These are phyloP conservation scores for Lentinula sp. DNA, from an alignment of 768 basidiomycete genomes.

Conservation along the genomic window DNA sequence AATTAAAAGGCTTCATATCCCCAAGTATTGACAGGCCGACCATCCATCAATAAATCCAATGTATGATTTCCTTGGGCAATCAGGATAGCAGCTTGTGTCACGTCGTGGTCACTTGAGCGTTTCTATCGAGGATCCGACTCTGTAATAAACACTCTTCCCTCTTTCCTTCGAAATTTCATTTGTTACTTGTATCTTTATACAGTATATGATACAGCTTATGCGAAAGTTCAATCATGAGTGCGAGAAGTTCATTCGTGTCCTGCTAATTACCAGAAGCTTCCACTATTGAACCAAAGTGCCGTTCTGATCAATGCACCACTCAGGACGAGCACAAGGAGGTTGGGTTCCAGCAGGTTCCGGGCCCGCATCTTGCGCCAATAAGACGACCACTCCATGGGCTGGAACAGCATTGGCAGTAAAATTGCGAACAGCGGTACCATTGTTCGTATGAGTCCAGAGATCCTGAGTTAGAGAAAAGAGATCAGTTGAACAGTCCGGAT, in stretches of 20 bases:
- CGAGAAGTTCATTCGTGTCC: background rate
- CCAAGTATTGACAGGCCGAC: too few species aligned
- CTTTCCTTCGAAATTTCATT: too few species aligned
- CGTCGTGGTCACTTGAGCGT: too few species aligned
- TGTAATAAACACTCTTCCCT: too few species aligned
- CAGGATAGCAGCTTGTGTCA: too few species aligned
- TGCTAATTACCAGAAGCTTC: background rate
- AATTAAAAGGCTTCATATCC: too few species aligned
- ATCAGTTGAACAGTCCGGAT: background rate
- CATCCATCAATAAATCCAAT: too few species aligned
- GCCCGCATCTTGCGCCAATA: slow-evolving; percentile 60
- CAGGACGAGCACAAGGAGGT: slow-evolving; percentile 50
- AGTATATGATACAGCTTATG: background rate
- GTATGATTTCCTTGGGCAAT: too few species aligned
- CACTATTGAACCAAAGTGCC: slow-evolving; percentile 32
- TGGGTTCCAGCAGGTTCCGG: slow-evolving; percentile 54
- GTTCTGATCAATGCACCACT: slow-evolving; percentile 57
- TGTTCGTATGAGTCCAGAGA: slow-evolving; percentile 67
- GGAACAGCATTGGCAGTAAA: slow-evolving; percentile 50
- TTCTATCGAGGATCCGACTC: too few species aligned
- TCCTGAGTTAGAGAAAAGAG: slow-evolving; percentile 34
- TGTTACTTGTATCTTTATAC: too few species aligned
- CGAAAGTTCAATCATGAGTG: too few species aligned
- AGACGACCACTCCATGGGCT: slow-evolving; percentile 62
- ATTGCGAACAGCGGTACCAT: slow-evolving; percentile 58